These are phyloP conservation scores for Rhodotorula glutinis DNA, from an alignment of 1,284 basidiomycete genomes.

Conservation along the genomic window DNA sequence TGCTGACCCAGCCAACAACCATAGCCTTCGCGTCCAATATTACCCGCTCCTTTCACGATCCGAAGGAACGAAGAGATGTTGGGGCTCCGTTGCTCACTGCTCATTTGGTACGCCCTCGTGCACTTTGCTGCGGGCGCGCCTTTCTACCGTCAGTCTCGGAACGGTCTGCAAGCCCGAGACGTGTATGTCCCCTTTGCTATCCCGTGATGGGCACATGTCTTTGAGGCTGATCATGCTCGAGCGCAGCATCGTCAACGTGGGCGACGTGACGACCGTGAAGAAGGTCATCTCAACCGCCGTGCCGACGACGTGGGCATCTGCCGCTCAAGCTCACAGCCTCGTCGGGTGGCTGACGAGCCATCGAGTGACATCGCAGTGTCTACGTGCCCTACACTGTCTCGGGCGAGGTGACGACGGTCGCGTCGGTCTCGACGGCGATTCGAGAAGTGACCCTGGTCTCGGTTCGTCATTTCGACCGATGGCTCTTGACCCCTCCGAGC, in stretches of 20 bases:
- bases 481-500: no score
- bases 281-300: constrained; percentile 3
- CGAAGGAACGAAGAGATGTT: no score
- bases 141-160: no score
- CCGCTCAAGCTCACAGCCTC: background rate
- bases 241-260: constrained; percentile 21
- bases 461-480: no score
- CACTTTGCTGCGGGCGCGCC: no score
- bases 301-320: constrained; percentile 12
- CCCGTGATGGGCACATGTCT: no score
- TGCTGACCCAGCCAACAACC: no score
- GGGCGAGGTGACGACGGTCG: constrained; percentile 8
- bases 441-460: no score
- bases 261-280: constrained; percentile 15
- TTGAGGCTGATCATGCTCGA: background rate
- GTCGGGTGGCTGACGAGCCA: background rate
- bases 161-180: constrained; percentile 1
- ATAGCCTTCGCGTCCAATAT: no score
- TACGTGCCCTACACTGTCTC: constrained; percentile 13
- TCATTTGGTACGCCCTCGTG: background rate
- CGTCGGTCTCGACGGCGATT: background rate
- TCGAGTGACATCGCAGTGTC: background rate
- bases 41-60: no score
- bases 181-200: constrained; percentile 5
- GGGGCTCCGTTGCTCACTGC: no score